Base-by-base conservation (phyloP, 768 basidiomycete species). In the Gymnopilus junonius region DNA sequence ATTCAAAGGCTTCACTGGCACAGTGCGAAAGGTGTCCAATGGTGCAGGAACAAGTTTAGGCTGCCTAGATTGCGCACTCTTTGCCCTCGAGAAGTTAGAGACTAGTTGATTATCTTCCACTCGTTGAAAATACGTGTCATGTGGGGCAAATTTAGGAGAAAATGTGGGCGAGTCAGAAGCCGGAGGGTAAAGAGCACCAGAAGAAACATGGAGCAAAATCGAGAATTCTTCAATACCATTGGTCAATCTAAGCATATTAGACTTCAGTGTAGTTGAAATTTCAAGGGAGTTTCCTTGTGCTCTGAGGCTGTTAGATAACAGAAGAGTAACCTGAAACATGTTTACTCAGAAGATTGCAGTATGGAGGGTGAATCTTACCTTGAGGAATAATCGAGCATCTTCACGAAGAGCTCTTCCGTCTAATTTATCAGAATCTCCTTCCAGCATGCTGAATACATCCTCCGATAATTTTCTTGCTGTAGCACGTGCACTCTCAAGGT, bases 191-290 rank as follows among this genome's bases (percentile, higher is more conserved):
- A 88, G 85, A 43, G 93, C 86, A 67, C 92, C 87, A 0, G 91
- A 93, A 7, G 94, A 94, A 50, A 94, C 90, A 70, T 94, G 92
- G 17, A 96, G 79, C 51, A 97, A 80, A 66, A 94, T 92, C 53
- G 92, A 89, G 69, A 95, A 91, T 73, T 93, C 93, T 74, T 96
- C 89, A 11, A 94, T 94, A 12, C 89, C 85, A 68, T 92, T 91
- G 21, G 90, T 92, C 60, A 97, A 82, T 65, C 85, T 85, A 40
- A 89, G 85, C 79, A 94, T 88, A 70, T 88, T 87, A 58, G 80
- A 83, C 62, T 92, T 86, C 43, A 96, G 79, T 34, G 81, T 75
- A 4, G 86, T 65, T n/a, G 80, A 69, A 11, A 79, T 76, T 15
- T 87, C 84, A 53, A 88, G 84, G n/a, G 84, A 80, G 23, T 80